Conservation (phyloP, 257 asterid genomes). For the Capsicum chinense region DNA sequence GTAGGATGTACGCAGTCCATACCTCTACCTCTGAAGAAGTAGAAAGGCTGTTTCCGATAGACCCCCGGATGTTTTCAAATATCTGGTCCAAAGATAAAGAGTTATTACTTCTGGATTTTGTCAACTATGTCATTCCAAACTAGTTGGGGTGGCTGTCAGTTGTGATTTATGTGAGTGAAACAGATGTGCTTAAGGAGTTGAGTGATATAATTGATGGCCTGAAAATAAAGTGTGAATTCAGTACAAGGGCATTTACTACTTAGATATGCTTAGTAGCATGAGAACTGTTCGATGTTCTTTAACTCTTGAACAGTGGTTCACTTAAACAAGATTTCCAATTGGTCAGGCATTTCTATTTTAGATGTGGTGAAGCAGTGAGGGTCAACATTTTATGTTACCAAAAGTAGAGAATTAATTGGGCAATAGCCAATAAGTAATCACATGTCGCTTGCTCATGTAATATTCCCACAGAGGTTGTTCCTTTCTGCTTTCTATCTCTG, state of each 20-base stretch:
- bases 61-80: constrained; percentile 12
- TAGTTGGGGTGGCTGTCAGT: background rate
- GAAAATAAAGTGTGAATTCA: background rate
- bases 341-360: background rate
- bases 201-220: too few species aligned
- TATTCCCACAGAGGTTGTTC: background rate
- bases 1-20: too few species aligned
- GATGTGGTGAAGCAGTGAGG: background rate
- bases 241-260: background rate
- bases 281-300: background rate
- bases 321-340: background rate
- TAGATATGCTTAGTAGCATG: background rate
- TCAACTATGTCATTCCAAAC: background rate
- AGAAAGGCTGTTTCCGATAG: too few species aligned
- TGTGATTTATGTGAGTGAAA: background rate
- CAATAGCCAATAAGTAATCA: background rate
- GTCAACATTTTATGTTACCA: background rate
- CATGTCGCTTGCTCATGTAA: background rate
- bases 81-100: constrained; percentile 7
- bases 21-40: too few species aligned
- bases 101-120: background rate
- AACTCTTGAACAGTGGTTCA: background rate
- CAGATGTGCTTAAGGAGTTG: background rate
- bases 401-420: background rate
- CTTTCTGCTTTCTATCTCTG: background rate